Evolutionary conservation across 352 stramenopile species (phyloP), one percentile per base, ranked within the genome.

Genomic region (Phytopythium cucurbitacearum): DNA sequence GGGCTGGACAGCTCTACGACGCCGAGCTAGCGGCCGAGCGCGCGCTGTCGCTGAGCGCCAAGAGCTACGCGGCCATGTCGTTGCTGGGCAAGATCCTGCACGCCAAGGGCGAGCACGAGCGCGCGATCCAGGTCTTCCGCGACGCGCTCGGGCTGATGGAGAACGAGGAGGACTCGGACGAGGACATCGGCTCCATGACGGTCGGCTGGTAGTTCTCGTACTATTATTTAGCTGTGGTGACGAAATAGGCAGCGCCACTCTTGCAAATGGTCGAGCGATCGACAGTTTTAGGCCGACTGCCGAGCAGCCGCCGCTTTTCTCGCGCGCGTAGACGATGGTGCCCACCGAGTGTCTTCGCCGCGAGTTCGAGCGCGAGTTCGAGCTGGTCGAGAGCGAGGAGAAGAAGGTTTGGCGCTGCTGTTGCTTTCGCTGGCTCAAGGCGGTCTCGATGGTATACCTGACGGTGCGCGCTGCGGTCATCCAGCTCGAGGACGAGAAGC

Each of bases 31-130:
- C 78, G 7, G 67, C 87, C 16, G 72, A 71, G 9, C 72, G 76
- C 3, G 76, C 77, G 6, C 60, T 91, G 28, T 65, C 76, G 8
- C 57, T 89, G 9, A 71, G 53, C 5, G 57, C 62, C 3, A 73
- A 80, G 36, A 91, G 78, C 57, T 90, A 91, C 55, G 62, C 73
- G 39, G 74, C 71, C 12, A 59, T 91, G 51, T 89, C 84, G 38
- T 69, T 92, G 47, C 61, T 92, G 16, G 84, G 84, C 47, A 94
- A 92, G 68, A 91, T 94, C 39, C 58, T 94, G 43, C 79, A 94
- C 53, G 69, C 84, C 3, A 80, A 80, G 51, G 84, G 84, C 37
- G 80, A 92, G 41, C 78, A 91, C 61, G 81, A 91, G 53, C 70
- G 75, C 54, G 81, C 81, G 16, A 85, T 92, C 38, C 57, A 82